Evolutionary conservation across 129 eudicot species (phyloP), one percentile per base, ranked within the genome.

Genomic region (Lactuca saligna): DNA sequence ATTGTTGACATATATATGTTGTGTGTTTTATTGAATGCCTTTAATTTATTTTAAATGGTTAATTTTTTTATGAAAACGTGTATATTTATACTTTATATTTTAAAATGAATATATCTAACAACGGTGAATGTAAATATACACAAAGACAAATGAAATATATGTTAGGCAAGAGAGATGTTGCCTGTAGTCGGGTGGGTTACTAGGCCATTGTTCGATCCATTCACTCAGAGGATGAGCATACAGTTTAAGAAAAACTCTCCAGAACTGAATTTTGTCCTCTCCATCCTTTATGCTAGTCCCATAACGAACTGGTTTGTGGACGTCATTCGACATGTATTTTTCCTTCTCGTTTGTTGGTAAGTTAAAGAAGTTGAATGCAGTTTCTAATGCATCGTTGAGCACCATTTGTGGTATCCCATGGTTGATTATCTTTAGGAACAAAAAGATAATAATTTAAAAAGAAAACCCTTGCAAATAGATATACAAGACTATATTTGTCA

Each of bases 181-280:
- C 96, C 84, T 84, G 73, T 86, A 89, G 25, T 74, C 70, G 3
- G 77, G 51, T 65, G 94, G 96, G 12, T 71, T 86, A 49, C 68
- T 11, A 6, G 96, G 96, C 96, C 93, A 89, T 63, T 76, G 74
- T 7, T 71, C 53, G 25, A 89, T 41, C 93, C 93, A 89, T 5
- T 79, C 75, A 15, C 79, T 25, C 5, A 89, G 69, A 6, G 96
- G 96, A 67, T 89, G 81, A 4, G 96, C 88, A 83, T 86, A 83
- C 32, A 81, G 96, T 75, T 89, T 84, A 51, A 89, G 96, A 17
- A 89, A 86, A 29, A 83, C 75, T 80, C 96, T 83, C 93, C 96
- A 86, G 44, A 58, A 86, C 54, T 86, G 96, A 56, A 86, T 53
- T 67, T 81, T 83, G 75, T 89, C 93, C 54, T 38, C 49, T 55